A percentile compares a stretch with the other conserved stretches of the same genome.
These are phyloP conservation scores for Zymoseptoria brevis DNA, from an alignment of 2,329 filamentous ascomycete genomes.

Conservation along the genomic window DNA sequence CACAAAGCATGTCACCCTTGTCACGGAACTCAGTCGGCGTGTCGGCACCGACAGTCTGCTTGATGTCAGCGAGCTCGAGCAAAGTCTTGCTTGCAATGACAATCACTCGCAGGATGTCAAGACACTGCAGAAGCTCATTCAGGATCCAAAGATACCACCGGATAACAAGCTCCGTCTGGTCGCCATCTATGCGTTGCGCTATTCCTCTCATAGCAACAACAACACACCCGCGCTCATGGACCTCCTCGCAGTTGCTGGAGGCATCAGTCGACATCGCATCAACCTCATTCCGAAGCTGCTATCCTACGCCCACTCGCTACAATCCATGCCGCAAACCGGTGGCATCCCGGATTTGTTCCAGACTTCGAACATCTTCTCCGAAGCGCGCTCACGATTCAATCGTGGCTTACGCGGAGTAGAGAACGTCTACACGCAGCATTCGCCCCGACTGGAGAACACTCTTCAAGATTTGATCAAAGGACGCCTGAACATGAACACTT, in stretches of 20 bases:
- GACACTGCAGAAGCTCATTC: conserved; percentile 80
- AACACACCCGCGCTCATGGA: conserved; percentile 79
- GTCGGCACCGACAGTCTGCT: conserved; percentile 79
- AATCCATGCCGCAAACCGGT: conserved; percentile 53
- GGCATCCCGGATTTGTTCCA: conserved; percentile 91
- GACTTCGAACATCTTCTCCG: conserved; percentile 80
- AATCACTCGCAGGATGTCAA: conserved; percentile 89
- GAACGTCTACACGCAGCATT: conserved; percentile 98
- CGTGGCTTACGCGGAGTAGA: conserved; percentile 87
- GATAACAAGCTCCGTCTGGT: conserved; percentile 85
- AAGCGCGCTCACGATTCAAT: conserved; percentile 79
- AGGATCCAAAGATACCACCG: conserved; percentile 64
- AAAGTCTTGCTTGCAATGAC: conserved; percentile 93
- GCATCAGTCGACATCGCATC: conserved; percentile 65
- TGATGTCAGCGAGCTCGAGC: conserved; percentile 96
- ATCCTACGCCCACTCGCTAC: conserved; percentile 77
- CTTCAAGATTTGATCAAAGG: conserved; percentile 92
- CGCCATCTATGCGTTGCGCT: conserved; percentile 88
- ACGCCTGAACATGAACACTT: conserved; percentile 73
- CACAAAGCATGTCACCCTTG: conserved; percentile 94
- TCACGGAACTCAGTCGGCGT: conserved; percentile 82
- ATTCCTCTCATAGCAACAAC: conserved; percentile 78
- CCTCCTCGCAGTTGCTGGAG: conserved; percentile 74
- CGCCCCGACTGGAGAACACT: conserved; percentile 75
- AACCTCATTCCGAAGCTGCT: conserved; percentile 76